Evolutionary conservation across 768 basidiomycete species (phyloP).

Genomic region (Hysterangium stoloniferum): DNA sequence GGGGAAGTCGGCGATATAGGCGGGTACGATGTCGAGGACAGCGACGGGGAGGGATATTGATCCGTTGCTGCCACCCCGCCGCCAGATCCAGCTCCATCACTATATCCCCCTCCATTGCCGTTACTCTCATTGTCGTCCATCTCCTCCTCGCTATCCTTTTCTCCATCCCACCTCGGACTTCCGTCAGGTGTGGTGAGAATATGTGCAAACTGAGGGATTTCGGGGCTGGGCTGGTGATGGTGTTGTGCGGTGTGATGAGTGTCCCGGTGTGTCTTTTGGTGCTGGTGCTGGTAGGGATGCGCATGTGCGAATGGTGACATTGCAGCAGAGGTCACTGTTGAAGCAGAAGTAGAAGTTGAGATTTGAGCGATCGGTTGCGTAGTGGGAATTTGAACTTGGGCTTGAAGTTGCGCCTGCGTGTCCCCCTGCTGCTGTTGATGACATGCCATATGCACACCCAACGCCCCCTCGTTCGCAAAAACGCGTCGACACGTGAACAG

Average conservation of each 20-base stretch:
- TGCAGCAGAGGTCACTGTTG: conserved; percentile 18
- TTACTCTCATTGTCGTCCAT: no score
- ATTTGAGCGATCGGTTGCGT: conserved; percentile 20
- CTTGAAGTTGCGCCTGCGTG: conserved; percentile 17
- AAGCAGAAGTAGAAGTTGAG: conserved; percentile 14
- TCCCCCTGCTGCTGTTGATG: conserved; percentile 28
- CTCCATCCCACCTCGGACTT: conserved; percentile 1
- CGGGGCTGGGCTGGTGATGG: conserved; percentile 15
- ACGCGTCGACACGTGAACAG: conserved; percentile 74
- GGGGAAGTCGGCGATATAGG: no score
- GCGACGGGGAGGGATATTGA: no score
- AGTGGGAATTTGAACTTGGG: conserved; percentile 8
- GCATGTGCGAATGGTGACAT: background rate
- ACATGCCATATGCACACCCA: conserved; percentile 78
- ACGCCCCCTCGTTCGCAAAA: conserved; percentile 85
- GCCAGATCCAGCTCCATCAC: no score
- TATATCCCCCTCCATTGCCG: no score
- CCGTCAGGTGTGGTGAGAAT: conserved; percentile 10
- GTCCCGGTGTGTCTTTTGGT: no score
- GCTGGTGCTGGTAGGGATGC: conserved; percentile 12
- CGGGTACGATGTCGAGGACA: no score
- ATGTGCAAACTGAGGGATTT: conserved; percentile 16
- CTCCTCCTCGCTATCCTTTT: background rate
- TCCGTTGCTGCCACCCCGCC: no score
- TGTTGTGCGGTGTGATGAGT: conserved; percentile 19